A percentile compares a stretch with the other conserved stretches of the same genome.
Evolutionary conservation across 2,329 filamentous ascomycete species (phyloP).

Genomic region (Parasarocladium wereldwijsianum): DNA sequence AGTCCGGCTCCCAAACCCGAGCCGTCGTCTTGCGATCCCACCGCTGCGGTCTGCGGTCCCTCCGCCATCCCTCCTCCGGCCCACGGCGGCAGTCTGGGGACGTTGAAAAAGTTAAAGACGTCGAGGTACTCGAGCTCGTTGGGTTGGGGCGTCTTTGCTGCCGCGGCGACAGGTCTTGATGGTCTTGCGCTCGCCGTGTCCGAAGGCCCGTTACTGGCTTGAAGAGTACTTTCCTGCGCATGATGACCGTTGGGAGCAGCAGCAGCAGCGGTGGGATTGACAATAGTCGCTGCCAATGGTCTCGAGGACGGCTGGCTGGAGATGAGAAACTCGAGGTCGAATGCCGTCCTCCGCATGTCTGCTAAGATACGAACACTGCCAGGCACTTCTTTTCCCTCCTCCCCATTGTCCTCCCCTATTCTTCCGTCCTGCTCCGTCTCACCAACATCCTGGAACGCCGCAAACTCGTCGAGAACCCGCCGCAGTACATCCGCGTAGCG

Average conservation of each 20-base stretch:
- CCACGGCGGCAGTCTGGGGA: slow-evolving; percentile 53
- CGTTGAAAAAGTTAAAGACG: slow-evolving; percentile 90
- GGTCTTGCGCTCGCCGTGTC: too few relatives aligned
- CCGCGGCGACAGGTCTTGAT: too few relatives aligned
- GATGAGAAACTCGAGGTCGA: slow-evolving; percentile 81
- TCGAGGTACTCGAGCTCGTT: slow-evolving; percentile 85
- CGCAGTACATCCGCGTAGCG: slow-evolving; percentile 69
- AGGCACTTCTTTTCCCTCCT: too few relatives aligned
- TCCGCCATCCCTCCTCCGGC: slow-evolving; percentile 17
- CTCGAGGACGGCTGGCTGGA: slow-evolving; percentile 56
- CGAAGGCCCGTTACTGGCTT: slow-evolving; percentile 32
- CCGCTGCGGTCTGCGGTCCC: slow-evolving; percentile 2
- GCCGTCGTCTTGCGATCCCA: slow-evolving; percentile 11
- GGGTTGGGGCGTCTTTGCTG: slow-evolving; percentile 55
- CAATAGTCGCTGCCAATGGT: slow-evolving; percentile 11
- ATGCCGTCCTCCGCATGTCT: slow-evolving; percentile 83
- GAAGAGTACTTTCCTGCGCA: too few relatives aligned
- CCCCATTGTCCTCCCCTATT: too few relatives aligned
- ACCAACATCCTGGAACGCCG: slow-evolving; percentile 57
- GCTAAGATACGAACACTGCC: slow-evolving; percentile 75
- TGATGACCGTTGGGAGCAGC: neutral
- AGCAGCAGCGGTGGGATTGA: neutral
- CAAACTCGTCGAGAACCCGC: slow-evolving; percentile 76
- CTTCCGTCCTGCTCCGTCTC: too few relatives aligned
- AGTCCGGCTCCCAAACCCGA: slow-evolving; percentile 12